Evolutionary conservation across 805 yeast species (phyloP).

Genomic region (Wickerhamiella vanderwaltii): DNA sequence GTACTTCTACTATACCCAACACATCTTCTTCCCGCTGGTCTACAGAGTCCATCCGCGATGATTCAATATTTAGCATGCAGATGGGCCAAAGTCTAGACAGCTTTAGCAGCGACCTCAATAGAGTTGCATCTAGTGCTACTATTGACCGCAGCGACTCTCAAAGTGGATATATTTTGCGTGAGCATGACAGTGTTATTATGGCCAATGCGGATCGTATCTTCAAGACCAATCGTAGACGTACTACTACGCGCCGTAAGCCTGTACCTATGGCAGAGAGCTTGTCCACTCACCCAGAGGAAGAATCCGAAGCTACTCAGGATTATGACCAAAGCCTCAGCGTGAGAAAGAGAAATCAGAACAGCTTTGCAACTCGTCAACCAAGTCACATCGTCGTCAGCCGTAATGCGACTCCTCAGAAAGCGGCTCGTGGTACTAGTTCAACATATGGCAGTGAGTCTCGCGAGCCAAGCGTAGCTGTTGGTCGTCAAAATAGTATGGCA

Average conservation of each 20-base stretch:
- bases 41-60: not conserved
- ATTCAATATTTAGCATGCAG: conserved; percentile 8
- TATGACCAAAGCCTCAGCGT: conserved; percentile 2
- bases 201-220: conserved; percentile 8
- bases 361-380: conserved; percentile 5
- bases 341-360: conserved; percentile 3
- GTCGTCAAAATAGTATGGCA: not conserved
- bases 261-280: not conserved
- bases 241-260: conserved; percentile 6
- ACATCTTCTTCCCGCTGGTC: conserved; percentile 1
- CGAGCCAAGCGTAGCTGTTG: not conserved
- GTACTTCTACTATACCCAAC: conserved; percentile 3
- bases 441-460: conserved; percentile 1
- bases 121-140: conserved; percentile 5
- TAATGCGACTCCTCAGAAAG: not conserved
- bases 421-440: not conserved
- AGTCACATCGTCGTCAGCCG: conserved; percentile 4
- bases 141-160: not conserved
- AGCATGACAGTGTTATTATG: conserved; percentile 9
- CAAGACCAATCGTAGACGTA: conserved; percentile 9
- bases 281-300: conserved; percentile 1
- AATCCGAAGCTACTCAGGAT: not conserved
- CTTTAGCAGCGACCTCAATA: conserved; percentile 10
- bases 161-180: conserved; percentile 12
- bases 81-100: conserved; percentile 12